A percentile compares a stretch with the other conserved stretches of the same genome.
These are phyloP conservation scores for Neurospora pannonica DNA, from an alignment of 495 filamentous ascomycete genomes.

Conservation along the genomic window DNA sequence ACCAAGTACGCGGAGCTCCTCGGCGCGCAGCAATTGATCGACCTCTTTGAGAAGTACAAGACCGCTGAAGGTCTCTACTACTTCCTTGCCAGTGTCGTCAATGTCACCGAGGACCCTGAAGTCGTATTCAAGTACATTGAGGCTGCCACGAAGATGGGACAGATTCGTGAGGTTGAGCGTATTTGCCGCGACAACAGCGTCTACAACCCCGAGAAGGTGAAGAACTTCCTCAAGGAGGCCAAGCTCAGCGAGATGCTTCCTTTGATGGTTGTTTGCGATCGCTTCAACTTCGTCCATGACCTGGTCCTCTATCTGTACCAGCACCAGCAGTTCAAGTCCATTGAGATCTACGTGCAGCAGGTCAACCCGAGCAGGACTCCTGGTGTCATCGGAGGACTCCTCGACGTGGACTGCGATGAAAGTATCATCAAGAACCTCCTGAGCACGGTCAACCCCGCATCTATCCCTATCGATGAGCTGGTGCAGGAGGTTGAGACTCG, in stretches of 20 bases:
- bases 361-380: constrained; percentile 93
- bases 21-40: constrained; percentile 80
- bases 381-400: constrained; percentile 85
- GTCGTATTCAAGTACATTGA: constrained; percentile 99
- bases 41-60: constrained; percentile 93
- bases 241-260: constrained; percentile 86
- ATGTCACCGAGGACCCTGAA: constrained; percentile 88
- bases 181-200: constrained; percentile 89
- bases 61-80: constrained; percentile 96
- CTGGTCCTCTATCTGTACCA: constrained; percentile 96
- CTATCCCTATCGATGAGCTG: constrained; percentile 91
- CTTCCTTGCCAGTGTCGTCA: constrained; percentile 96
- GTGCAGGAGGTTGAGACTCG: constrained; percentile 90
- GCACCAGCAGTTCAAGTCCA: constrained; percentile 99
- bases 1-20: constrained; percentile 97
- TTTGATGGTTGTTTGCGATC: constrained; percentile 96
- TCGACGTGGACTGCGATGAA: constrained; percentile 98
- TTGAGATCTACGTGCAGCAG: constrained; percentile 98
- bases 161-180: constrained; percentile 91
- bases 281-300: constrained; percentile 97
- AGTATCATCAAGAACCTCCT: constrained; percentile 88
- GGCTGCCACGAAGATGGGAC: constrained; percentile 83
- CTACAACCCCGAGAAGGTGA: constrained; percentile 95
- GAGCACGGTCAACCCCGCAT: constrained; percentile 71
- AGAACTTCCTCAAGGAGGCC: constrained; percentile 99